Percentiles rank a stretch among this genome's conserved stretches.
Evolutionary conservation across 1,139 yeast species (phyloP).

Genomic region (Geotrichum klebahnii): DNA sequence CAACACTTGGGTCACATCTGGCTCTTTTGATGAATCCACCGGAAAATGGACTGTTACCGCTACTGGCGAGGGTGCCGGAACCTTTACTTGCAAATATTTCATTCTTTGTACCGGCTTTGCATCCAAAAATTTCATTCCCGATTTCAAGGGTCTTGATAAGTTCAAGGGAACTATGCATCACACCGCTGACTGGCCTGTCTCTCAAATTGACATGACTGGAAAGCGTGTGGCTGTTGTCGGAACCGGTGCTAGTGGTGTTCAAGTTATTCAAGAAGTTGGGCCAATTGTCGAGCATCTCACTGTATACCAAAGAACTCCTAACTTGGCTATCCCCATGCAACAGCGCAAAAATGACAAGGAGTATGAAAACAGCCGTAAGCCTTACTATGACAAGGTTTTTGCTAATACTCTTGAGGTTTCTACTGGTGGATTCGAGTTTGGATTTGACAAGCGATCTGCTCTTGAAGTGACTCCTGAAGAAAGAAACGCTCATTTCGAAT

Average conservation of each 20-base stretch:
- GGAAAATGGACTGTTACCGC: constrained; percentile 44
- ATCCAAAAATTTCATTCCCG: constrained; percentile 17
- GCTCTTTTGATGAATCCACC: constrained; percentile 39
- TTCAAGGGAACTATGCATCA: constrained; percentile 50
- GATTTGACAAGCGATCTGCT: constrained; percentile 18
- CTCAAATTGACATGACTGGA: constrained; percentile 38
- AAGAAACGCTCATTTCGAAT: constrained; percentile 28
- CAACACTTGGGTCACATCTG: constrained; percentile 37
- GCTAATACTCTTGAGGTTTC: constrained; percentile 13
- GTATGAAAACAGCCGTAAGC: constrained; percentile 21
- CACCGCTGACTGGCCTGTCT: constrained; percentile 47
- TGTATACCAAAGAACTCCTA: constrained; percentile 35
- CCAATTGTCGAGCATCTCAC: constrained; percentile 24
- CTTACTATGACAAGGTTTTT: constrained; percentile 24
- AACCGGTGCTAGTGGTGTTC: constrained; percentile 49
- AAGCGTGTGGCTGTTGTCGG: constrained; percentile 45
- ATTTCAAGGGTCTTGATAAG: constrained; percentile 38
- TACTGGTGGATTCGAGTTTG: constrained; percentile 30
- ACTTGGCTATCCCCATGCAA: constrained; percentile 32
- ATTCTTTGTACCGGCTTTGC: constrained; percentile 37
- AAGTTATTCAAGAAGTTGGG: constrained; percentile 32
- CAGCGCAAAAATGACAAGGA: constrained; percentile 23
- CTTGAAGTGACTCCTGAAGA: constrained; percentile 29
- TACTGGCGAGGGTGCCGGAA: constrained; percentile 42
- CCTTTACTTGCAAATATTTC: constrained; percentile 36